Conservation (phyloP, 192 early-diverging fungal species). For the Coemansia furcata region DNA sequence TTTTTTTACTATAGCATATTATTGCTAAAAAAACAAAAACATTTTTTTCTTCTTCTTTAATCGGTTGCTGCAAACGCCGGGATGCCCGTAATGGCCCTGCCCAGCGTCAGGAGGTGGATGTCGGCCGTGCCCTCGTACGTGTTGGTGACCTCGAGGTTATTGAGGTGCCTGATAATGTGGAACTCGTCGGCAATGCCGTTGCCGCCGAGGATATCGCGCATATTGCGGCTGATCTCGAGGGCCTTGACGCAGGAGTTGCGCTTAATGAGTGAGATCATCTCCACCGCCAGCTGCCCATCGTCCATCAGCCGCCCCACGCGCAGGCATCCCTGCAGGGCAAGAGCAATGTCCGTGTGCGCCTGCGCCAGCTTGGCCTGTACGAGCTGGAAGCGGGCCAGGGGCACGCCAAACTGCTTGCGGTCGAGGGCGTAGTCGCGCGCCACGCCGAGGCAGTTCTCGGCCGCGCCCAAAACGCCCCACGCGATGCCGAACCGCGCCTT, state of each 20-base stretch:
- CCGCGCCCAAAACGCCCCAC: constrained; percentile 95
- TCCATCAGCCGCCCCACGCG: constrained; percentile 95
- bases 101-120: constrained; percentile 91
- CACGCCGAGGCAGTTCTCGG: constrained; percentile 85
- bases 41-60: not conserved
- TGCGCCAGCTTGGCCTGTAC: constrained; percentile 97
- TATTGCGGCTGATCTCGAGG: constrained; percentile 84
- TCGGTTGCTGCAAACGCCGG: constrained; percentile 60
- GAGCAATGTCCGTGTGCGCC: constrained; percentile 87
- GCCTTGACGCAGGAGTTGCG: constrained; percentile 95
- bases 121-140: constrained; percentile 98
- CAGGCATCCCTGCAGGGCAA: constrained; percentile 84
- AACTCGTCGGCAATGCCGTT: constrained; percentile 97
- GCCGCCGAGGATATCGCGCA: constrained; percentile 92
- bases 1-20: not conserved
- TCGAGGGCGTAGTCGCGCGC: constrained; percentile 89
- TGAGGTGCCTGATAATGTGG: constrained; percentile 92
- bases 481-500: constrained; percentile 96
- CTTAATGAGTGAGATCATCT: constrained; percentile 97
- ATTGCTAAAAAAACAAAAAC: not conserved
- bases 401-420: constrained; percentile 90
- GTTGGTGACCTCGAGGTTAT: constrained; percentile 90
- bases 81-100: constrained; percentile 92
- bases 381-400: constrained; percentile 89
- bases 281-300: constrained; percentile 74